Conservation (phyloP, 176 grass and related monocot genomes). For the Cymbopogon citratus region DNA sequence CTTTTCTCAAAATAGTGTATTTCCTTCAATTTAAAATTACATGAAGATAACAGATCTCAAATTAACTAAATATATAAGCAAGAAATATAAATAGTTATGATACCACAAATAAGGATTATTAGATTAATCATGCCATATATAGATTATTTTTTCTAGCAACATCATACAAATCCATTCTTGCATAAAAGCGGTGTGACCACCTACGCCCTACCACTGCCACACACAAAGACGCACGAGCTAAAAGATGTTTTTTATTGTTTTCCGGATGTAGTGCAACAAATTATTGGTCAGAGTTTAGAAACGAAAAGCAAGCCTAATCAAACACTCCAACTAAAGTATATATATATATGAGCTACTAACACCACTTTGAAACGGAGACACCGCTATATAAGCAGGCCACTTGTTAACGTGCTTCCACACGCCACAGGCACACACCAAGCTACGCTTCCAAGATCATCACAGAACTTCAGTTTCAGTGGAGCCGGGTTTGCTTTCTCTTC, state of each 20-base stretch:
- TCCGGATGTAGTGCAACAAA: not conserved
- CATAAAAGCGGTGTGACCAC: too few species aligned
- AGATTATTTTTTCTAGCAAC: too few species aligned
- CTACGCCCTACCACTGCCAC: too few species aligned
- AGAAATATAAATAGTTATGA: too few species aligned
- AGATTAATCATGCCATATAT: too few species aligned
- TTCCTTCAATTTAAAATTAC: too few species aligned
- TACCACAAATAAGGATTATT: too few species aligned
- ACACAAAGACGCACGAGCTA: not conserved
- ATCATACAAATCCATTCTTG: too few species aligned
- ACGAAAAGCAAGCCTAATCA: not conserved
- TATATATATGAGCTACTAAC: not conserved
- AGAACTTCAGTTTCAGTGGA: not conserved
- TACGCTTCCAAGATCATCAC: not conserved
- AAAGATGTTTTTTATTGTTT: not conserved
- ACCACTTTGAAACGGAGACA: not conserved
- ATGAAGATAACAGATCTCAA: too few species aligned
- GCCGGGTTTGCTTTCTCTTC: not conserved
- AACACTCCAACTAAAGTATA: constrained; percentile 12
- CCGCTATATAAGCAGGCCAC: constrained; percentile 22
- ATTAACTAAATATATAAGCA: too few species aligned
- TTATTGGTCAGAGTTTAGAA: constrained; percentile 18
- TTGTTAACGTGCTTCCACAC: not conserved
- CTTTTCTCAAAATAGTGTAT: too few species aligned
- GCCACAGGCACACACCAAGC: not conserved